Base-by-base conservation (phyloP, 2,329 filamentous ascomycete genomes). In the Cordyceps sp. region DNA sequence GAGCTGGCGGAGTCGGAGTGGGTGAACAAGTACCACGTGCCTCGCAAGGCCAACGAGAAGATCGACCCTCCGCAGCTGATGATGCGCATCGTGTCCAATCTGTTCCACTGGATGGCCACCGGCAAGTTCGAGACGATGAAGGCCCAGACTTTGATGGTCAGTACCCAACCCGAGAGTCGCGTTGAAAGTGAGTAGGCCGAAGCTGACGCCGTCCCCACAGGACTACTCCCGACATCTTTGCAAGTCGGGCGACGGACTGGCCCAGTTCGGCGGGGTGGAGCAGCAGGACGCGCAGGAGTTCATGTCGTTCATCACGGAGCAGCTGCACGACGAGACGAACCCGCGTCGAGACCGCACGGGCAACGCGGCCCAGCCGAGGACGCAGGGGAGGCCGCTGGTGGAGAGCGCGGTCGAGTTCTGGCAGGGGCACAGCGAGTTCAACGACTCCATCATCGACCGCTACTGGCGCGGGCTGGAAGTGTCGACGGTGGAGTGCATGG, bases 261-360 rank as follows among this genome's bases (percentile, higher is more conserved):
- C 31, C 38, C 41, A 69, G 6, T 90, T 85, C 59, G 81, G 77
- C 12, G 77, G 82, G 26, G 63, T 65, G 17, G 61, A 73, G 31
- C 88, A 96, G 49, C 90, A 96, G 54, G 90, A 98, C 47, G 79
- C 85, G 2, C 80, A 86, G 41, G 90, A 96, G 45, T 93, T 93
- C 42, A 75, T 88, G 41, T 73, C 75, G 29, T 93, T 92, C 47
- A 53, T 94, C 18, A 65, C 93, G 24, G 75, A 82, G 33, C 76
- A 79, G 41, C 62, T 96, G 10, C 78, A 88, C 43, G 81, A 90
- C 47, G 90, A 98, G 53, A 75, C 92, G 5, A 92, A 93, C 49
- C 50, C 49, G 18, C 52, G 52, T 12, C 57, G 61, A n/a, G 61
- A 75, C 36, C 60, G 37, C 15, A 40, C 47, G 15, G 50, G 52